Base-by-base conservation (phyloP, 2,329 filamentous ascomycete species). In the Dryadomyces quercivorus region DNA sequence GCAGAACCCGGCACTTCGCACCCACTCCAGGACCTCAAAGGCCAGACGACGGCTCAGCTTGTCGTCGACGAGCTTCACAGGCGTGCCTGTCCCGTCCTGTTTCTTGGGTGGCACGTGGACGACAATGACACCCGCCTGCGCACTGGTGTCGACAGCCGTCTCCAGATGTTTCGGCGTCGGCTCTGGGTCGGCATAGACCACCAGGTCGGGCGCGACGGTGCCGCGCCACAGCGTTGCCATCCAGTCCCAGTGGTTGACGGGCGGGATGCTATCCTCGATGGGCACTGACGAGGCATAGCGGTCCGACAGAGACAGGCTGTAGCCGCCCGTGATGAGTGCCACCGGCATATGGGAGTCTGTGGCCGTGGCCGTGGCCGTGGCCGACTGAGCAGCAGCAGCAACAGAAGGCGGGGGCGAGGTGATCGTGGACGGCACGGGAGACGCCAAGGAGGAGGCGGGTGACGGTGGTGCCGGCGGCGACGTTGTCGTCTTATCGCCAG, bases 201-300 rank as follows among this genome's bases (percentile, higher is more conserved):
- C 86, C 48, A 92, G 71, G 67, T 97, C 92, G 0, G 92, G 82
- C 0, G 86, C 88, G 1, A 91, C 77, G 53, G 88, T 86, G 10
- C 89, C 88, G 10, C 91, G 83, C 92, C 92, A 97, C 21, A 96
- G 78, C 46, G 87, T 92, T 40, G 92, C 92, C 75, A 93, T 89
- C 92, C 92, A 97, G 67, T 94, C 87, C 90, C 92, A 97, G 70
- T 97, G 92, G 63, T 95, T 90, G n/a, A 86, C 77, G 0, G 87
- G 83, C 16, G 82, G 79, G 66, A 94, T 95, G 7, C 77, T 75
- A 64, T 95, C 90, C 18, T 76, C 72, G 60, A 94, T 89, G 1
- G 86, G 85, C 46, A 91, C 82, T 15, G 76, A 74, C 54, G 80
- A 81, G 1, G 90, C 86, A 65, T 85, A 92, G 50, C 76, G 73